A percentile compares a stretch with the other conserved stretches of the same genome.
Evolutionary conservation across 805 yeast species (phyloP).

Genomic region (Candida peoriensis): DNA sequence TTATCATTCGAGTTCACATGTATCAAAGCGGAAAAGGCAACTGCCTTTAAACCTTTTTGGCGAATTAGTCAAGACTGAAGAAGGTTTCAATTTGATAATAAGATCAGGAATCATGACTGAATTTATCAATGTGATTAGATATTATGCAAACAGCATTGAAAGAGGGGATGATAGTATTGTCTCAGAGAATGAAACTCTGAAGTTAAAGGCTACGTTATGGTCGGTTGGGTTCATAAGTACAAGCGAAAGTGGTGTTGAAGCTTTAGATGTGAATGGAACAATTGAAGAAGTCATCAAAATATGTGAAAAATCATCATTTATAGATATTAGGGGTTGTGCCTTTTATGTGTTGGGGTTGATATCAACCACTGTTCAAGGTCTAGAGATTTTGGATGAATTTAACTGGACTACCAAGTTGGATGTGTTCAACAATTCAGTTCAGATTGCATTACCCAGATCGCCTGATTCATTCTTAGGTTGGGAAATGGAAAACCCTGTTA

Average conservation of each 20-base stretch:
- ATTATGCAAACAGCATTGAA: conserved; percentile 24
- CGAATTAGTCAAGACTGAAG: conserved; percentile 72
- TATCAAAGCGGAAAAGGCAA: conserved; percentile 9
- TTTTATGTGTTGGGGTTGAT: conserved; percentile 74
- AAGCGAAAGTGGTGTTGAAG: conserved; percentile 59
- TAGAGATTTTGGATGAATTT: conserved; percentile 76
- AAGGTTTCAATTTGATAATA: conserved; percentile 63
- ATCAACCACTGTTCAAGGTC: conserved; percentile 69
- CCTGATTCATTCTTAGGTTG: conserved; percentile 26
- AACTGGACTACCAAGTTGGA: conserved; percentile 61
- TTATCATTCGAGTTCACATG: conserved; percentile 8
- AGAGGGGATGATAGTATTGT: conserved; percentile 11
- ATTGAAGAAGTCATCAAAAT: conserved; percentile 50
- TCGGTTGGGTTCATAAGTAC: conserved; percentile 81
- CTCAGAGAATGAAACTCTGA: conserved; percentile 33
- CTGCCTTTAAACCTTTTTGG: conserved; percentile 73
- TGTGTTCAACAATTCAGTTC: conserved; percentile 37
- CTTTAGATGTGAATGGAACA: conserved; percentile 48
- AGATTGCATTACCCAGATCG: conserved; percentile 36
- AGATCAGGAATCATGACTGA: conserved; percentile 42
- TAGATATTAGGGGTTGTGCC: conserved; percentile 71
- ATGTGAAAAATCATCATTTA: conserved; percentile 40
- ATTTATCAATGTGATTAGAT: conserved; percentile 31
- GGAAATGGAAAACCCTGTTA: conserved; percentile 2
- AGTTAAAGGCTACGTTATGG: conserved; percentile 78